phyloP scores from a whole-genome alignment of 805 yeast genomes.

The Limtongozyma cylindracea region DNA sequence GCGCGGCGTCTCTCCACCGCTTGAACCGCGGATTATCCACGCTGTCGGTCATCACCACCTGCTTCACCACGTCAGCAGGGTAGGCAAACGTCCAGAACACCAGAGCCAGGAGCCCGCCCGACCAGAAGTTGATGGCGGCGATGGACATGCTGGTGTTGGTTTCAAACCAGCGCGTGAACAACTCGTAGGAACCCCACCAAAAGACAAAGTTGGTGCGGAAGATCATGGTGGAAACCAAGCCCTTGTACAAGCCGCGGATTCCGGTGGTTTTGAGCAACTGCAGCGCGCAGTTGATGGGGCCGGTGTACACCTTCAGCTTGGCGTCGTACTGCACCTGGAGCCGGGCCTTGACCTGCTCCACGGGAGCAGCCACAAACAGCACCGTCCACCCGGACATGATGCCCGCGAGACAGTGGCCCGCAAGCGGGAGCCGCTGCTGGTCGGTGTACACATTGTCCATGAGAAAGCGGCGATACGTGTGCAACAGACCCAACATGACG shows the following conservation, averaged over 20 bases:
- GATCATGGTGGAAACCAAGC: slow-evolving; percentile 64
- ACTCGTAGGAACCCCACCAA: slow-evolving; percentile 88
- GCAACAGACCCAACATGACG: slow-evolving; percentile 71
- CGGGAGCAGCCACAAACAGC: slow-evolving; percentile 87
- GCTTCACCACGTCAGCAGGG: slow-evolving; percentile 76
- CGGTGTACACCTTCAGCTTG: slow-evolving; percentile 33
- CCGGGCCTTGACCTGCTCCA: slow-evolving; percentile 73
- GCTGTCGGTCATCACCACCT: slow-evolving; percentile 59
- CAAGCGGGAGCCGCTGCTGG: slow-evolving; percentile 37
- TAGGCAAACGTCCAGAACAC: slow-evolving; percentile 80
- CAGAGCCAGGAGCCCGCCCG: slow-evolving; percentile 73
- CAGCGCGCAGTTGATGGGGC: slow-evolving; percentile 56
- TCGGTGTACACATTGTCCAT: slow-evolving; percentile 38
- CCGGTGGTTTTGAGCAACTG: slow-evolving; percentile 27
- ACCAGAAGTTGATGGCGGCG: slow-evolving; percentile 68
- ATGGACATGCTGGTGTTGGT: slow-evolving; percentile 37
- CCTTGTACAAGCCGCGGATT: slow-evolving; percentile 45
- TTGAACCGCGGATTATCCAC: slow-evolving; percentile 48
- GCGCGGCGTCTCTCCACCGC: slow-evolving; percentile 48
- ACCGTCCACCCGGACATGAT: slow-evolving; percentile 85
- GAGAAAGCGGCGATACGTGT: slow-evolving; percentile 43
- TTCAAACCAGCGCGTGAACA: slow-evolving; percentile 45
- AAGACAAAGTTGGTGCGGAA: slow-evolving; percentile 71
- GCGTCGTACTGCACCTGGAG: slow-evolving; percentile 80
- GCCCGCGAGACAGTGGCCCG: slow-evolving; percentile 54